Conservation (phyloP, 352 stramenopile genomes). For the Blastocystis sp. region DNA sequence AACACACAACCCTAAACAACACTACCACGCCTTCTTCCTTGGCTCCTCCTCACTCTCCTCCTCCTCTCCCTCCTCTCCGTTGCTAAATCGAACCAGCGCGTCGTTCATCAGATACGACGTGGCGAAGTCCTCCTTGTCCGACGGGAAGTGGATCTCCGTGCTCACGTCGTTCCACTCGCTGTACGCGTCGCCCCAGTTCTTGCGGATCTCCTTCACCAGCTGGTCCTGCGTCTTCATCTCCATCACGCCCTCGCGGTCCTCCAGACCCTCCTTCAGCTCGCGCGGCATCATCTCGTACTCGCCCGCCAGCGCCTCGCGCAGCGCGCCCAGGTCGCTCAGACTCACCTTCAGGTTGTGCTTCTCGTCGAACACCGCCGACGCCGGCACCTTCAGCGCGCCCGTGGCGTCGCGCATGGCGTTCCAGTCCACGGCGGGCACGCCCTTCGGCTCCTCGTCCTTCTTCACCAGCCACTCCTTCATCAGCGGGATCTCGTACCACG, state of each 20-base stretch:
- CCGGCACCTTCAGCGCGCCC: not conserved
- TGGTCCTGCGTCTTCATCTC: not conserved
- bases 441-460: not conserved
- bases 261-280: no score
- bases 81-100: not conserved
- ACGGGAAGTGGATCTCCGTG: slow-evolving; percentile 1
- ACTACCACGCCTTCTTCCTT: not conserved
- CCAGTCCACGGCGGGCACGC: no score
- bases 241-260: no score
- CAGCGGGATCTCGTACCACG: no score
- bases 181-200: not conserved
- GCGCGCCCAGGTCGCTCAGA: not conserved
- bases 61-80: not conserved
- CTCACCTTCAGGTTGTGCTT: slow-evolving; percentile 1
- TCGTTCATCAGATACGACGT: not conserved
- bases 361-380: not conserved
- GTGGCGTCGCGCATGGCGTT: no score
- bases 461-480: not conserved
- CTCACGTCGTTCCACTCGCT: not conserved
- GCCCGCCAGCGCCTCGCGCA: slow-evolving; percentile 5
- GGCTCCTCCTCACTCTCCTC: not conserved
- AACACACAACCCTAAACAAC: not conserved
- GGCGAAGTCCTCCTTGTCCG: not conserved
- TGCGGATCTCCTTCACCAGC: not conserved
- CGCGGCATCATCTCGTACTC: not conserved